phyloP scores from a whole-genome alignment of 1,284 basidiomycete genomes.

The Apiotrichum veenhuisii region DNA sequence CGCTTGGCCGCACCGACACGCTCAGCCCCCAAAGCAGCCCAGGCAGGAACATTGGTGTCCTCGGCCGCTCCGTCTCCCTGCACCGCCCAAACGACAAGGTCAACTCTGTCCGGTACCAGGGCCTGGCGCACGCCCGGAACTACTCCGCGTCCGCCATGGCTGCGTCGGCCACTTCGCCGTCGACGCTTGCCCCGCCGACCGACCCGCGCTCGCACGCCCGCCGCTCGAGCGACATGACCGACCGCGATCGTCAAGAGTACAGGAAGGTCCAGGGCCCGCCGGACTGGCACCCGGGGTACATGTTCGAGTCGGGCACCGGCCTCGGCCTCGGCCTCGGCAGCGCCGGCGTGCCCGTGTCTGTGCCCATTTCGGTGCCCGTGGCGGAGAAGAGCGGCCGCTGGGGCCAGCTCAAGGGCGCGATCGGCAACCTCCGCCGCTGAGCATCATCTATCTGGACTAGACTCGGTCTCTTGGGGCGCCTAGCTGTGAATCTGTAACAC shows the following conservation, averaged over 20 bases:
- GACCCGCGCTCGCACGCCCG: too few relatives aligned
- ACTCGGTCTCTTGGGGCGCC: not conserved
- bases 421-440: conserved; percentile 16
- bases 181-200: conserved; percentile 8
- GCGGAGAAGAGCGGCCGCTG: conserved; percentile 12
- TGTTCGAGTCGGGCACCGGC: not conserved
- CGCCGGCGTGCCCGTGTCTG: too few relatives aligned
- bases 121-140: conserved; percentile 10
- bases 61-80: conserved; percentile 1
- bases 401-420: conserved; percentile 24
- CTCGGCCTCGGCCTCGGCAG: too few relatives aligned
- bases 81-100: conserved; percentile 3
- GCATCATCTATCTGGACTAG: too few relatives aligned
- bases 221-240: conserved; percentile 33
- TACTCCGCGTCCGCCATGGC: not conserved
- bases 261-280: conserved; percentile 27
- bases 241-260: conserved; percentile 14
- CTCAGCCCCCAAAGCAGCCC: not conserved
- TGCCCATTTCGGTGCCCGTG: conserved; percentile 13
- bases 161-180: not conserved
- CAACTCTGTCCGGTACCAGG: conserved; percentile 7
- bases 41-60: not conserved
- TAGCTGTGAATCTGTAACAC: not conserved
- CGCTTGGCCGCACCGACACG: not conserved
- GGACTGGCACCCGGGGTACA: conserved; percentile 25